These are phyloP conservation scores for Periconia digitata DNA, from an alignment of 2,329 filamentous ascomycete genomes.

Conservation along the genomic window DNA sequence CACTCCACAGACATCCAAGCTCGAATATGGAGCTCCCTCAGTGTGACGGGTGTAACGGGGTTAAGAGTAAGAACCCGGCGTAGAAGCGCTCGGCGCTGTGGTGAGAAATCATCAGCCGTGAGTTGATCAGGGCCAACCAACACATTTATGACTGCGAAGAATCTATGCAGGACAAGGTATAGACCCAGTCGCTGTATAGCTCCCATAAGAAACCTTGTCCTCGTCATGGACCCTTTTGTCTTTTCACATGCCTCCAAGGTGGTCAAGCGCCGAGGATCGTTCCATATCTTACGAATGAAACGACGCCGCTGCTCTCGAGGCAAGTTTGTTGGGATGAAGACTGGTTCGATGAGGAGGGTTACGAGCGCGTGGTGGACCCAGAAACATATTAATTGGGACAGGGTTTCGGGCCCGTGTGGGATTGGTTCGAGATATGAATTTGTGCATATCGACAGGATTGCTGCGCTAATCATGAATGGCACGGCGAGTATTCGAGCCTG, in stretches of 20 bases:
- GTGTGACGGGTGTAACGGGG: not conserved
- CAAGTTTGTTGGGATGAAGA: not conserved
- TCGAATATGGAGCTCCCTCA: not conserved
- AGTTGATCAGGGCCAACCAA: too few species aligned
- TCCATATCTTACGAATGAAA: not conserved
- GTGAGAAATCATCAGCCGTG: not conserved
- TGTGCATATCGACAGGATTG: not conserved
- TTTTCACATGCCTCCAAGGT: not conserved
- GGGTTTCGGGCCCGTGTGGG: not conserved
- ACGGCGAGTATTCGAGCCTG: not conserved
- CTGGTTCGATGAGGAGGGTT: not conserved
- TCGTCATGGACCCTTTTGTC: too few species aligned
- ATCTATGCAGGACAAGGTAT: not conserved
- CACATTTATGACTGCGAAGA: not conserved
- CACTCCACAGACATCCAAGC: not conserved
- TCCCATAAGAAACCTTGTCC: not conserved
- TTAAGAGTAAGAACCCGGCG: not conserved
- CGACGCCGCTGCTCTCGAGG: not conserved
- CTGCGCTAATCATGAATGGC: not conserved
- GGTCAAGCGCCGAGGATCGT: not conserved
- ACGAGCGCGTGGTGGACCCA: not conserved
- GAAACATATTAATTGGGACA: not conserved
- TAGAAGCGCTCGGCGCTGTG: not conserved
- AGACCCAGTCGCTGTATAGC: not conserved
- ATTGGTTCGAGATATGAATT: not conserved